Percentiles rank a stretch among this genome's conserved stretches.
These are phyloP conservation scores for Musa beccarii DNA, from an alignment of 176 grass and related monocot genomes.

Conservation along the genomic window DNA sequence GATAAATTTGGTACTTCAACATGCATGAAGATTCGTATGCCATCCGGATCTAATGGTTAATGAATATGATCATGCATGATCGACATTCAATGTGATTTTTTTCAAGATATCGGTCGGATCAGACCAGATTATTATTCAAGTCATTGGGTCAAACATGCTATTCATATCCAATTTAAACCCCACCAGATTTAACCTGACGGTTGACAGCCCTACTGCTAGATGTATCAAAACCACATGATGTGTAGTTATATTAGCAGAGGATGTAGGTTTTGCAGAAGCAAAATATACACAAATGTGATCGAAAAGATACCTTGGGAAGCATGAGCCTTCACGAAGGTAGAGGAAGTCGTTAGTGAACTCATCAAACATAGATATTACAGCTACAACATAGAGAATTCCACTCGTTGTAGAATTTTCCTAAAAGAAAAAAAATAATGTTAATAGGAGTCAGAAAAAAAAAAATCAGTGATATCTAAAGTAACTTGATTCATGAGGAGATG, in stretches of 20 bases:
- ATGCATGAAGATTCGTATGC: too few relatives aligned
- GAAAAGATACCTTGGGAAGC: constrained; percentile 20
- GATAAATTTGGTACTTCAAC: too few relatives aligned
- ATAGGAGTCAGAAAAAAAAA: background rate
- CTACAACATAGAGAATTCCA: constrained; percentile 18
- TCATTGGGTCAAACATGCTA: too few relatives aligned
- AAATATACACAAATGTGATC: background rate
- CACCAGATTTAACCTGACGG: too few relatives aligned
- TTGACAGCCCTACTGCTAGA: background rate
- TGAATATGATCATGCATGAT: background rate
- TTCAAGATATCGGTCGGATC: too few relatives aligned
- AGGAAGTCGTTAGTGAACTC: constrained; percentile 25
- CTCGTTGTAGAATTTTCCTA: constrained; percentile 22
- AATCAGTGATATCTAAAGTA: too few relatives aligned
- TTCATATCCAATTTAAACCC: too few relatives aligned
- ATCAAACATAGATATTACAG: constrained; percentile 27
- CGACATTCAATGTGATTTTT: too few relatives aligned
- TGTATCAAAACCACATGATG: too few relatives aligned
- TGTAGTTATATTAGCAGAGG: too few relatives aligned
- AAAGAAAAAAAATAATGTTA: background rate
- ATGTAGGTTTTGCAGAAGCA: background rate
- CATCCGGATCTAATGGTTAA: too few relatives aligned
- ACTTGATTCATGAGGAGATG: background rate
- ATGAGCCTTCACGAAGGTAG: constrained; percentile 18
- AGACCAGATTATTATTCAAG: too few relatives aligned